A percentile compares a stretch with the other conserved stretches of the same genome.
phyloP scores from a whole-genome alignment of 2,329 filamentous ascomycete genomes.

The Pyrenophora graminea region DNA sequence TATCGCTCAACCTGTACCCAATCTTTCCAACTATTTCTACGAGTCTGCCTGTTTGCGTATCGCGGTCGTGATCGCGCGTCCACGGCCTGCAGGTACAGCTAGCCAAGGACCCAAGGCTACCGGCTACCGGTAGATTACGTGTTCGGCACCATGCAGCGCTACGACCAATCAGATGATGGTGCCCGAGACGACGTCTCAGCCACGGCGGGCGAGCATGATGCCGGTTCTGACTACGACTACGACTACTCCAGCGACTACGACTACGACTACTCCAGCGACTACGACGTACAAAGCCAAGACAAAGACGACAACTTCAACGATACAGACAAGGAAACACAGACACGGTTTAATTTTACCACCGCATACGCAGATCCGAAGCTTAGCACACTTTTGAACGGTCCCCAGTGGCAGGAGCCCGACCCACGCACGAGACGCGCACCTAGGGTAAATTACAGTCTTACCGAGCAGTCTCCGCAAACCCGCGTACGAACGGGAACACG shows the following conservation, averaged over 20 bases:
- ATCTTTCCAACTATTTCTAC: background rate
- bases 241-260: background rate
- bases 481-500: background rate
- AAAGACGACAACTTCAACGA: no score
- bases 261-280: constrained; percentile 5
- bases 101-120: constrained; percentile 18
- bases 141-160: constrained; percentile 30
- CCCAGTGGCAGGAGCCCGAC: constrained; percentile 9
- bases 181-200: constrained; percentile 17
- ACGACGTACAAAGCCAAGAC: background rate
- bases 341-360: background rate
- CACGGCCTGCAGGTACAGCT: constrained; percentile 3
- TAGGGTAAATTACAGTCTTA: constrained; percentile 13
- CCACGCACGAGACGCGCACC: constrained; percentile 2
- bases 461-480: background rate
- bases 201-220: constrained; percentile 10
- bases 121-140: constrained; percentile 23
- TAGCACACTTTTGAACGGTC: constrained; percentile 1
- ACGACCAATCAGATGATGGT: constrained; percentile 28
- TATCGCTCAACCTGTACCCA: background rate
- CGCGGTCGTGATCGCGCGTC: constrained; percentile 6
- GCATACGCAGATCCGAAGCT: background rate
- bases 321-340: no score
- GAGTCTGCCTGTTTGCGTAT: background rate
- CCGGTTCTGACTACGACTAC: constrained; percentile 8